Percentiles rank a stretch among this genome's conserved stretches.
Conservation (phyloP, 2,329 filamentous ascomycete species). For the Colletotrichum graminicola region DNA sequence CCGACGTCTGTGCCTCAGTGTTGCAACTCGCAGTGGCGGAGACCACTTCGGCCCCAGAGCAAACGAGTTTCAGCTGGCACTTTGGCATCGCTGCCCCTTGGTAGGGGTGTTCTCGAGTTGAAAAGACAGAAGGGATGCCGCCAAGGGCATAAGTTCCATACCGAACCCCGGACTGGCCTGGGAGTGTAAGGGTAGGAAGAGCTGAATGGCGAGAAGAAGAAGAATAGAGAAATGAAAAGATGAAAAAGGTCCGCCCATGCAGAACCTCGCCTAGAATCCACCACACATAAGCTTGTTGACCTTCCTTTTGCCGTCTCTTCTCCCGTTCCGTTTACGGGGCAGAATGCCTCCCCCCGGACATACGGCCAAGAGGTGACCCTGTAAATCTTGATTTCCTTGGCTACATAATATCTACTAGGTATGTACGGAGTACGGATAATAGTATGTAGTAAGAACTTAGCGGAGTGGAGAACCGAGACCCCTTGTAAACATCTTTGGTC, state of each 20-base stretch:
- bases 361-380: not conserved
- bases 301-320: not conserved
- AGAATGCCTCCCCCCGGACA: constrained; percentile 19
- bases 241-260: constrained; percentile 21
- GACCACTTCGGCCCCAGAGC: not conserved
- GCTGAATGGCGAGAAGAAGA: not conserved
- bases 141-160: not conserved
- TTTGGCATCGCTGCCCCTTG: not conserved
- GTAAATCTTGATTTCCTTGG: not conserved
- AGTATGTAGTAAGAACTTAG: constrained; percentile 25
- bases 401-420: too few species aligned
- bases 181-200: not conserved
- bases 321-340: not conserved
- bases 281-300: not conserved
- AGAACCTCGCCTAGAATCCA: constrained; percentile 23
- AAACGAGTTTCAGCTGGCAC: not conserved
- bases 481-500: too few species aligned
- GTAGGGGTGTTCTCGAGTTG: not conserved
- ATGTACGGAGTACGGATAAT: too few species aligned
- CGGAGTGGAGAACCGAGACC: constrained; percentile 8
- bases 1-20: constrained; percentile 17
- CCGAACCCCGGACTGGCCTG: not conserved
- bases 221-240: not conserved
- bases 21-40: not conserved
- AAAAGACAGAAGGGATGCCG: constrained; percentile 10